These are phyloP conservation scores for Mycena filopes DNA, from an alignment of 768 basidiomycete genomes.

Conservation along the genomic window DNA sequence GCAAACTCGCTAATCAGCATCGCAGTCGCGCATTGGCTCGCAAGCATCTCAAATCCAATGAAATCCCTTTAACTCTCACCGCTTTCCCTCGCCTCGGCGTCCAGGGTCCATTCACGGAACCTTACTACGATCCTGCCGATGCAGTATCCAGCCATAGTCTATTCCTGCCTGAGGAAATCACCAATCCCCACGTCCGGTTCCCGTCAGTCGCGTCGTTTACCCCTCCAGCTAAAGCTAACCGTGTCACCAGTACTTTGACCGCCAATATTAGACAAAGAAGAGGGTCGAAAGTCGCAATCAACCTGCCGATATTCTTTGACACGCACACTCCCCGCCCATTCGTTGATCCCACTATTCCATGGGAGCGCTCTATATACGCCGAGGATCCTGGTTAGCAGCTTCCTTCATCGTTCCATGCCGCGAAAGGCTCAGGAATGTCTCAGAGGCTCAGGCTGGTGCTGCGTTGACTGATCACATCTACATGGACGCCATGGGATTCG, in stretches of 20 bases:
- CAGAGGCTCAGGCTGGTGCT: conserved; percentile 91
- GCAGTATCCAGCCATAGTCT: conserved; percentile 92
- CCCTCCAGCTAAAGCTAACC: conserved; percentile 19
- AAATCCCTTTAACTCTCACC: conserved; percentile 92
- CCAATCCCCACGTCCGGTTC: conserved; percentile 97
- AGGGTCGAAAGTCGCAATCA: conserved; percentile 94
- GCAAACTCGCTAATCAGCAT: background rate
- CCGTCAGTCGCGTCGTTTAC: conserved; percentile 72
- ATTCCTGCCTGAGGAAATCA: conserved; percentile 95
- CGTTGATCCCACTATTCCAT: conserved; percentile 92
- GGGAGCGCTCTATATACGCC: conserved; percentile 82
- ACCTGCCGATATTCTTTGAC: conserved; percentile 93
- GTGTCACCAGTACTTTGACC: conserved; percentile 82
- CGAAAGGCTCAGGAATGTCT: conserved; percentile 20
- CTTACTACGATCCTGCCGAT: conserved; percentile 77
- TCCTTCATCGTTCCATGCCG: conserved; percentile 33
- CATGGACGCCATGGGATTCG: conserved; percentile 99
- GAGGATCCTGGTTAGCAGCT: conserved; percentile 78
- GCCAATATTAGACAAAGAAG: conserved; percentile 93
- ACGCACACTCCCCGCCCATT: conserved; percentile 88
- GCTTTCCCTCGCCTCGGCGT: conserved; percentile 95
- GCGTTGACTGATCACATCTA: conserved; percentile 93
- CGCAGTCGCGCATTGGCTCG: conserved; percentile 84
- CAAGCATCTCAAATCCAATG: conserved; percentile 83
- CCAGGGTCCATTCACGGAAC: conserved; percentile 92